phyloP scores from a whole-genome alignment of 805 yeast species.

The Monosporozyma solicola region DNA sequence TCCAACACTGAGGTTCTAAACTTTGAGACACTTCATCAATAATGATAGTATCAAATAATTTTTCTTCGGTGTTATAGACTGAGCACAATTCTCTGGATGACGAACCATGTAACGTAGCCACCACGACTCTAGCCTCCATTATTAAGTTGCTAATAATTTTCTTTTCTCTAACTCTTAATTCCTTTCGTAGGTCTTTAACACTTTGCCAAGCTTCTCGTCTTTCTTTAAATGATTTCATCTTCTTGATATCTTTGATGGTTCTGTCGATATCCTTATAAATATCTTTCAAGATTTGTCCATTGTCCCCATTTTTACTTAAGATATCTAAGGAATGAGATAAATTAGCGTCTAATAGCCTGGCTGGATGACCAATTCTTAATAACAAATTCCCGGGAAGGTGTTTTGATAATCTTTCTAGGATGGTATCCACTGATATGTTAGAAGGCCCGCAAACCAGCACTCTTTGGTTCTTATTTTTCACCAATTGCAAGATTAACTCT shows the following conservation, averaged over 20 bases:
- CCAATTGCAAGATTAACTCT: constrained; percentile 69
- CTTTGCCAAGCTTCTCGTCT: constrained; percentile 60
- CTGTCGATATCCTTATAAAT: constrained; percentile 62
- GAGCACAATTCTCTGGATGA: constrained; percentile 62
- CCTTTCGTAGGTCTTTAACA: constrained; percentile 60
- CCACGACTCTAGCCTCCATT: constrained; percentile 54
- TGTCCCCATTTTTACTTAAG: constrained; percentile 48
- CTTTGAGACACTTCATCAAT: constrained; percentile 96
- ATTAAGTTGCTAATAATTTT: constrained; percentile 54
- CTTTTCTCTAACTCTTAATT: constrained; percentile 55
- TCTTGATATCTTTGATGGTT: constrained; percentile 48
- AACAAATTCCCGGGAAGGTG: constrained; percentile 40
- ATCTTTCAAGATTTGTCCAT: constrained; percentile 55
- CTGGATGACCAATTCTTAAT: constrained; percentile 91
- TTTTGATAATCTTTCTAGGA: constrained; percentile 60
- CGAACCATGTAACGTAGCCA: constrained; percentile 83
- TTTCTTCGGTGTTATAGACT: constrained; percentile 31
- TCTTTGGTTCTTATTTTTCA: constrained; percentile 39
- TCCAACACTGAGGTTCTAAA: constrained; percentile 94
- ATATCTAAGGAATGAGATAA: constrained; percentile 69
- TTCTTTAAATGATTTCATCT: constrained; percentile 54
- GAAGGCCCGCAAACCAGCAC: constrained; percentile 92
- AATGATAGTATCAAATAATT: constrained; percentile 65
- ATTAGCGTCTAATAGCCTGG: constrained; percentile 57
- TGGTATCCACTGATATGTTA: constrained; percentile 85